A percentile compares a stretch with the other conserved stretches of the same genome.
These are phyloP conservation scores for Cutaneotrichosporon sp. DNA, from an alignment of 1,284 basidiomycete species.

Conservation along the genomic window DNA sequence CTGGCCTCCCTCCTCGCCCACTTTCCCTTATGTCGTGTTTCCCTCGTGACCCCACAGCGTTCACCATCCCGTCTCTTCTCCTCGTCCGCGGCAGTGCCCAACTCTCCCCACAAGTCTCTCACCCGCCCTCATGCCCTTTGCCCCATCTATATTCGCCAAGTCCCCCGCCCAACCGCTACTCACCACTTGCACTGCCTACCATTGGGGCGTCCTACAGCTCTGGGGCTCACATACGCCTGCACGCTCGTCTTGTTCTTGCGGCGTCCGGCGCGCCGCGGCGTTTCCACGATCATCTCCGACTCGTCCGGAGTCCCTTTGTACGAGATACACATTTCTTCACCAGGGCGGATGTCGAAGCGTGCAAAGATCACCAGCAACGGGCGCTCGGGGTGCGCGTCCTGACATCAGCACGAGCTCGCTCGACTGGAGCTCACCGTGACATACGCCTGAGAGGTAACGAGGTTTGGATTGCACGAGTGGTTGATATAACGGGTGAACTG, in stretches of 20 bases:
- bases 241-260: conserved; percentile 27
- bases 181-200: conserved; percentile 9
- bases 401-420: conserved; percentile 7
- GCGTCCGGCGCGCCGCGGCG: background rate
- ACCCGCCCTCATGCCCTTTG: background rate
- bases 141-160: background rate
- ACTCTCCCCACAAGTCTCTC: too few relatives aligned
- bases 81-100: too few relatives aligned
- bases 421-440: conserved; percentile 56
- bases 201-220: conserved; percentile 9
- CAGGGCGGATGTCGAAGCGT: conserved; percentile 61
- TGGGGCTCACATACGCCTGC: conserved; percentile 23
- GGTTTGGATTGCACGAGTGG: conserved; percentile 86
- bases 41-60: too few relatives aligned
- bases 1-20: too few relatives aligned
- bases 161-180: background rate
- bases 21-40: background rate
- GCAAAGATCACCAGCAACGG: conserved; percentile 70
- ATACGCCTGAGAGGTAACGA: conserved; percentile 67
- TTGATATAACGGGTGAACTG: conserved; percentile 58
- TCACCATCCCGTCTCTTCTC: too few relatives aligned
- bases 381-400: conserved; percentile 55
- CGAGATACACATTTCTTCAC: conserved; percentile 78
- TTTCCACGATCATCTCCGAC: conserved; percentile 16
- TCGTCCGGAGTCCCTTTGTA: conserved; percentile 61